phyloP scores from a whole-genome alignment of 2,329 filamentous ascomycete genomes.

The Ophiostoma triangulosporum region DNA sequence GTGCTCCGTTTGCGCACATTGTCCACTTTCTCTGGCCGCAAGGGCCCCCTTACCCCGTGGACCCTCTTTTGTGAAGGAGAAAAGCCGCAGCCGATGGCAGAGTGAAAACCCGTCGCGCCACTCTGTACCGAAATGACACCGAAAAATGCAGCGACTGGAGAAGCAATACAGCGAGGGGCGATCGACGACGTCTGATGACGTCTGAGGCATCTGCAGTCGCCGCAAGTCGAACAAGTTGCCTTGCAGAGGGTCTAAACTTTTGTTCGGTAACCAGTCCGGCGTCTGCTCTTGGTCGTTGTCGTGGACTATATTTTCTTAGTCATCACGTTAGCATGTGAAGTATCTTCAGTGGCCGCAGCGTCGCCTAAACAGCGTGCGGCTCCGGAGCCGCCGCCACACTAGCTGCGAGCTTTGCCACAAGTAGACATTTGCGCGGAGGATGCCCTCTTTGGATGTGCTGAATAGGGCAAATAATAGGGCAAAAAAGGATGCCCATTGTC shows the following conservation, averaged over 20 bases:
- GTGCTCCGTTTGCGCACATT: background rate
- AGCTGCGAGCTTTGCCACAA: no score
- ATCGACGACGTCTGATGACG: background rate
- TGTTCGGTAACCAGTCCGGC: no score
- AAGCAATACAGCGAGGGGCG: background rate
- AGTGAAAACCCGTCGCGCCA: background rate
- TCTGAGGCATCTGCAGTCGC: background rate
- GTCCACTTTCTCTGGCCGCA: background rate
- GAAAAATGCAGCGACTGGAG: background rate
- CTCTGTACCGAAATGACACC: constrained; percentile 3
- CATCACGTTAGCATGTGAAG: background rate
- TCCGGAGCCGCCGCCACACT: background rate
- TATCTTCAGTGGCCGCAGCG: background rate
- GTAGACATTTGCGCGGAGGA: background rate
- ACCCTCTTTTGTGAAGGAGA: background rate
- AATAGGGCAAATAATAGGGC: no score
- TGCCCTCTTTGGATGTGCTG: background rate
- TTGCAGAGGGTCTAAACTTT: no score
- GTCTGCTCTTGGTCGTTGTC: no score
- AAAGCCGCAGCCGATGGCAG: background rate
- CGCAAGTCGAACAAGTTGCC: background rate
- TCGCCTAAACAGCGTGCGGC: background rate
- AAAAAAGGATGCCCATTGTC: no score
- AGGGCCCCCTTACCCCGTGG: background rate
- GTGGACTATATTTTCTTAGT: background rate